A percentile compares a stretch with the other conserved stretches of the same genome.
These are phyloP conservation scores for Candida ovalis DNA, from an alignment of 805 yeast genomes.

Conservation along the genomic window DNA sequence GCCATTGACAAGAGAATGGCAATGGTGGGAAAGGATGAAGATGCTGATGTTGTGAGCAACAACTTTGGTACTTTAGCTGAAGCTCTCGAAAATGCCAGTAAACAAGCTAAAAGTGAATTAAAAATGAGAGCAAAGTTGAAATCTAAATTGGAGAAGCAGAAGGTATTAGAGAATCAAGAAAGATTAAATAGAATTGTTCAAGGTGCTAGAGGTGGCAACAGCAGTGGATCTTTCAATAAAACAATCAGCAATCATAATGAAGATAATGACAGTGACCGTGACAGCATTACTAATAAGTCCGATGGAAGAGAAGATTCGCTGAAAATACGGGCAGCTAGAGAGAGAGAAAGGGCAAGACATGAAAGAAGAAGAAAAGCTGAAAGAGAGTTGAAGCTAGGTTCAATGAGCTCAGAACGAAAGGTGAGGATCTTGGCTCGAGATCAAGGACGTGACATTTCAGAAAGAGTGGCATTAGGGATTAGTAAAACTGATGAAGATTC, in stretches of 20 bases:
- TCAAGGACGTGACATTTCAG: constrained; percentile 52
- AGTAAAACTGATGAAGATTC: constrained; percentile 23
- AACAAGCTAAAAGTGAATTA: constrained; percentile 54
- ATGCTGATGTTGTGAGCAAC: constrained; percentile 42
- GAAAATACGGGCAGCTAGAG: constrained; percentile 22
- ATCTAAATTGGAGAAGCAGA: constrained; percentile 46
- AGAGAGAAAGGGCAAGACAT: constrained; percentile 37
- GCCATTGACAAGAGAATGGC: constrained; percentile 75
- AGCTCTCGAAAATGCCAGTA: constrained; percentile 71
- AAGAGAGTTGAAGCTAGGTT: constrained; percentile 39
- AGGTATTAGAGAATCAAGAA: constrained; percentile 47
- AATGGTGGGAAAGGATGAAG: constrained; percentile 38
- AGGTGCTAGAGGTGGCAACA: constrained; percentile 35
- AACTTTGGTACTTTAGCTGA: constrained; percentile 60
- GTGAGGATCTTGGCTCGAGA: constrained; percentile 40
- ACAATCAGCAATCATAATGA: constrained; percentile 8
- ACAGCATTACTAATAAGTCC: no score
- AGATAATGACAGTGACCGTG: constrained; percentile 9
- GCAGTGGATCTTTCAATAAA: neutral
- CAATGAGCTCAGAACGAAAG: constrained; percentile 42
- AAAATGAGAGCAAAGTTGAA: constrained; percentile 46
- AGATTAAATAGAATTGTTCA: constrained; percentile 47
- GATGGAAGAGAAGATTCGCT: constrained; percentile 11
- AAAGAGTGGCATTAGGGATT: constrained; percentile 50
- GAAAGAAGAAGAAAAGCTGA: constrained; percentile 46